Percentiles rank a stretch among this genome's conserved stretches.
phyloP scores from a whole-genome alignment of 495 filamentous ascomycete species.

The Talaromyces thailandensis region DNA sequence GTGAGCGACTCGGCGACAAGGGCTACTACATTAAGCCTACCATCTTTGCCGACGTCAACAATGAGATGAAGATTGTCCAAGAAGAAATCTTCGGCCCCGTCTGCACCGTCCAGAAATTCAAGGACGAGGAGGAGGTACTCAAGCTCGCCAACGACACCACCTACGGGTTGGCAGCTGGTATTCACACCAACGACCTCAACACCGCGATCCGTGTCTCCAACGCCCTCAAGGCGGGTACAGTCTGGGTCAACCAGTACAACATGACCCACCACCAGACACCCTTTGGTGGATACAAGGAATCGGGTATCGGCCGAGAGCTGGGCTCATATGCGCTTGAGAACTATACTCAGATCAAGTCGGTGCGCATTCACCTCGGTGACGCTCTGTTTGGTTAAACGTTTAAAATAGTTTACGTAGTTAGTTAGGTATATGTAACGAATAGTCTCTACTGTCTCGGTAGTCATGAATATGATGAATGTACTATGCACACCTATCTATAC shows the following conservation, averaged over 20 bases:
- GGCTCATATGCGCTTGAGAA: conserved; percentile 88
- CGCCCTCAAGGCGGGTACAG: conserved; percentile 75
- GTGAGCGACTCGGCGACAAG: conserved; percentile 78
- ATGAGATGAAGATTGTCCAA: conserved; percentile 96
- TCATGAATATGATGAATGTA: not conserved
- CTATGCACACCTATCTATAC: not conserved
- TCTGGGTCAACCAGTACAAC: conserved; percentile 96
- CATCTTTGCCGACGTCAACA: conserved; percentile 82
- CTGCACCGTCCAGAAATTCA: conserved; percentile 89
- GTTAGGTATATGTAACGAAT: not conserved
- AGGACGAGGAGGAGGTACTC: conserved; percentile 77
- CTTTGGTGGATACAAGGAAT: conserved; percentile 91
- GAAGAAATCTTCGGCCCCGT: conserved; percentile 99
- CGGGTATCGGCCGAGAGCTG: conserved; percentile 87
- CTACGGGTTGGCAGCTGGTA: conserved; percentile 78
- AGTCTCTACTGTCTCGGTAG: not conserved
- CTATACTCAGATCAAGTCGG: conserved; percentile 78
- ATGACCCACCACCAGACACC: conserved; percentile 71
- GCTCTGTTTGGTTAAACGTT: conserved; percentile 1
- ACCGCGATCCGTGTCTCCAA: conserved; percentile 86
- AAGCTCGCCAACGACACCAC: conserved; percentile 69
- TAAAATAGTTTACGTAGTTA: not conserved
- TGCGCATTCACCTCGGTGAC: conserved; percentile 18
- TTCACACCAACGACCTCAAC: conserved; percentile 91
- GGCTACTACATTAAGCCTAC: conserved; percentile 98